Evolutionary conservation across 225 moss, liverwort and hornwort genomes (phyloP), one percentile per base, ranked within the genome.

Genomic region (Polytrichum formosum): DNA sequence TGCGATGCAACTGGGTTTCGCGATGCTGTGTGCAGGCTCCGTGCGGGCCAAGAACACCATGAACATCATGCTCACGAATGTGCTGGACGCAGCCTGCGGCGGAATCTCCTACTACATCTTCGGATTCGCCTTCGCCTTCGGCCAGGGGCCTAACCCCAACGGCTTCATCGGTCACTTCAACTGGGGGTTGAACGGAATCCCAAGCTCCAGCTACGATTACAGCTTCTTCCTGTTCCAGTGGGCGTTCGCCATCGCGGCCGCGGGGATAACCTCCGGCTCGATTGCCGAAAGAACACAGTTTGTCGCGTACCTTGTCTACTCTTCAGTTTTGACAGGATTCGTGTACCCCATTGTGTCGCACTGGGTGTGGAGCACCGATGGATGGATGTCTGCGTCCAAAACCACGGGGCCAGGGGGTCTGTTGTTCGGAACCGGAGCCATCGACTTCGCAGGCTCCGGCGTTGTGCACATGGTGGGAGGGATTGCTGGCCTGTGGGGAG

Each of bases 51-150:
- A 95, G 82, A 95, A 95, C 75, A 88, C 95, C 17, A 91, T 91
- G 88, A 95, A 95, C 64, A 96, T 96, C 55, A 91, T 96, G 88
- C 80, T 96, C 71, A 96, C 96, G 16, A 96, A 96, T 18, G 85
- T 96, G 4, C 68, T 96, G 64, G 96, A 96, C 67, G 96, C 96
- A 0, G 93, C 93, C 1, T 88, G 88, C n/a, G 93, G 96, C 1
- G 96, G 91, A 0, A 65, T 96, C 26, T 93, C 96, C 13, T 96
- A 91, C 62, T 96, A 96, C 79, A 53, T 96, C 61, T 88, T 96
- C 65, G 96, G 96, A 0, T 95, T 76, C 27, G 93, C 90, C 4
- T 96, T 96, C 76, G 96, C 96, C 6, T 96, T 89, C 75, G 96
- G 96, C 2, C 33, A 70, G 5, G 46, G 87, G 30, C 6, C 30